Percentiles rank a stretch among this genome's conserved stretches.
These are phyloP conservation scores for Penicillium concentricum DNA, from an alignment of 2,329 filamentous ascomycete genomes.

Conservation along the genomic window DNA sequence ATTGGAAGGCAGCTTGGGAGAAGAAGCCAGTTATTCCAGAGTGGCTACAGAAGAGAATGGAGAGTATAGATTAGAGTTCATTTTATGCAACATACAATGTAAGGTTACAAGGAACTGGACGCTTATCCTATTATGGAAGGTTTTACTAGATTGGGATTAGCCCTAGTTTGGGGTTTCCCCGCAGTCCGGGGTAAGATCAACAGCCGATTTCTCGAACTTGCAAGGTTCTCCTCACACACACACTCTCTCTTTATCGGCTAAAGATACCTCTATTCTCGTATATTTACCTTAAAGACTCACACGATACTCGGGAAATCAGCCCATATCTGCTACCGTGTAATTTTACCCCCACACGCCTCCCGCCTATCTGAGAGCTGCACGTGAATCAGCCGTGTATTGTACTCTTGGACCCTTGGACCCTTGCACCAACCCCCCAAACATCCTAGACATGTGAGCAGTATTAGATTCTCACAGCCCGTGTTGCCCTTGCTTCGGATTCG, in stretches of 20 bases:
- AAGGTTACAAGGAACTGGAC: too few species aligned
- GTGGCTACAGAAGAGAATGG: conserved; percentile 60
- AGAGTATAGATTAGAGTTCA: neutral
- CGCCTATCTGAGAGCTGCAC: neutral
- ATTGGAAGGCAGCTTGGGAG: conserved; percentile 63
- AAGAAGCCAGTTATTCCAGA: conserved; percentile 56
- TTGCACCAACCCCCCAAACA: neutral
- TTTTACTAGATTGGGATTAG: neutral
- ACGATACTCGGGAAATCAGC: neutral
- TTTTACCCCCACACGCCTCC: neutral
- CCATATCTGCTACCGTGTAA: neutral
- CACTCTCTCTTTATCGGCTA: neutral
- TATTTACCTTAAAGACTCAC: too few species aligned
- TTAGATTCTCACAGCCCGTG: neutral
- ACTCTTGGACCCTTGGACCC: neutral
- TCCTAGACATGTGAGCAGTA: conserved; percentile 1
- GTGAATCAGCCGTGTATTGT: neutral
- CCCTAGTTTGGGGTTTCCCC: neutral
- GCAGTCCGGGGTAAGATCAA: conserved; percentile 8
- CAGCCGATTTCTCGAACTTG: neutral
- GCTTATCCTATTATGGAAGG: too few species aligned
- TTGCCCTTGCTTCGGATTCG: conserved; percentile 18
- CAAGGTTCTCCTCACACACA: neutral
- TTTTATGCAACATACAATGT: neutral
- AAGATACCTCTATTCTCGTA: neutral